Percentiles rank a stretch among this genome's conserved stretches.
Conservation (phyloP, 139 green algal species). For the Micractinium conductrix region DNA sequence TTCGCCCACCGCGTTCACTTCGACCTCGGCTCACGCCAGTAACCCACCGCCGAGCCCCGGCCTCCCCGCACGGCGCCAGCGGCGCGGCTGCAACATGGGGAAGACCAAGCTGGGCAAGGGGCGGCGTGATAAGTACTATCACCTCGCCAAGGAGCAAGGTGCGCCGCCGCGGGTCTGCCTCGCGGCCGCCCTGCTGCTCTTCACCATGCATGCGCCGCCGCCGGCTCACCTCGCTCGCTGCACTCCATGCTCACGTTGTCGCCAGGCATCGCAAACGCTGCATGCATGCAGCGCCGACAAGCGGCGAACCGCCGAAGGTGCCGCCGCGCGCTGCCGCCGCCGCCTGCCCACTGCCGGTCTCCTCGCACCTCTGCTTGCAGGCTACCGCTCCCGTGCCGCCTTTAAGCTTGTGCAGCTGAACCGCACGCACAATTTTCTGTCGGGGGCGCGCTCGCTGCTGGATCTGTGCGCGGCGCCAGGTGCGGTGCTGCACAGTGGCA, state of each 20-base stretch:
- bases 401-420: slow-evolving; percentile 99
- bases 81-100: slow-evolving; percentile 32
- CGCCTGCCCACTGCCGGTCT: not conserved
- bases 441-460: slow-evolving; percentile 76
- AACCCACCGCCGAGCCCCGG: not conserved
- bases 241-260: too few species aligned
- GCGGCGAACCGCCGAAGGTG: too few species aligned
- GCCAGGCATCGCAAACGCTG: too few species aligned
- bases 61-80: not conserved
- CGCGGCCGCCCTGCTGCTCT: not conserved
- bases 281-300: too few species aligned
- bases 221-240: too few species aligned
- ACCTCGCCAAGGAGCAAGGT: slow-evolving; percentile 99
- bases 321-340: too few species aligned
- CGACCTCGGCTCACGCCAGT: too few species aligned
- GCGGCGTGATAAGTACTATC: slow-evolving; percentile 98
- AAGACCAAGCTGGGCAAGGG: slow-evolving; percentile 88
- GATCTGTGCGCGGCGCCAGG: slow-evolving; percentile 98
- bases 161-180: too few species aligned
- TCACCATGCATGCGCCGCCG: not conserved
- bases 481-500: too few species aligned
- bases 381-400: slow-evolving; percentile 95
- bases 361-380: slow-evolving; percentile 1
- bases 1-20: too few species aligned
- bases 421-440: slow-evolving; percentile 95